Base-by-base conservation (phyloP, 495 filamentous ascomycete genomes). In the Bacidia rubella region DNA sequence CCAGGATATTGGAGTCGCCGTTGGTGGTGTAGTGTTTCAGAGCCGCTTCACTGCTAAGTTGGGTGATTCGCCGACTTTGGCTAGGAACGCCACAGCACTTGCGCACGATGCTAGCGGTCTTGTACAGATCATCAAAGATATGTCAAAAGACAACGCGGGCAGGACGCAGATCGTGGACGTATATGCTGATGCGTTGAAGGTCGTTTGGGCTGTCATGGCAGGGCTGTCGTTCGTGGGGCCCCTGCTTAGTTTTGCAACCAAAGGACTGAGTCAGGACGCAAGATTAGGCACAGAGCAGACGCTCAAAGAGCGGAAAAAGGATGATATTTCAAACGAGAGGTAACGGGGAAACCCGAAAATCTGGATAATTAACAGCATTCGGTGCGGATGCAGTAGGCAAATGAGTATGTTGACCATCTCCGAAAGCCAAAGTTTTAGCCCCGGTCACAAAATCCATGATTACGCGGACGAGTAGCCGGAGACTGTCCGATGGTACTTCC, bases 1-100 rank as follows among this genome's bases (percentile, higher is more conserved):
- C 26, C 74, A 78, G 43, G 68, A 70, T 0, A 51, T 81, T 17
- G 77, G 77, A 2, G 71, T 80, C 20, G 77, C 76, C 2, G 63
- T 80, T 21, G 77, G 77, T 3, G 74, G 76, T 11, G 73, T 73
- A 3, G 67, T 77, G 3, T 55, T 55, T 12, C 53, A 62, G 52
- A 60, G 60, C 21, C 47, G 53, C 12, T 54, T 71, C 5, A 54
- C 54, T 0, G 17, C 57, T 17, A 52, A 60, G 51, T 55, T 70
- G 39, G 45, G 58, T 12, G 48, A 48, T 17, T 63, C 57, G 41
- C 62, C 67, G 20, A 57, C 58, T 21, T 55, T 67, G 15, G 65
- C 63, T 2, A 48, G 53, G 23, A 58, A 54, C 49, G 67, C 66
- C 10, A 52, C 42, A 0, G 56, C 64, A 47, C 64, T 65, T 42